These are phyloP conservation scores for Colletotrichum paranaense DNA, from an alignment of 2,329 filamentous ascomycete species.

Conservation along the genomic window DNA sequence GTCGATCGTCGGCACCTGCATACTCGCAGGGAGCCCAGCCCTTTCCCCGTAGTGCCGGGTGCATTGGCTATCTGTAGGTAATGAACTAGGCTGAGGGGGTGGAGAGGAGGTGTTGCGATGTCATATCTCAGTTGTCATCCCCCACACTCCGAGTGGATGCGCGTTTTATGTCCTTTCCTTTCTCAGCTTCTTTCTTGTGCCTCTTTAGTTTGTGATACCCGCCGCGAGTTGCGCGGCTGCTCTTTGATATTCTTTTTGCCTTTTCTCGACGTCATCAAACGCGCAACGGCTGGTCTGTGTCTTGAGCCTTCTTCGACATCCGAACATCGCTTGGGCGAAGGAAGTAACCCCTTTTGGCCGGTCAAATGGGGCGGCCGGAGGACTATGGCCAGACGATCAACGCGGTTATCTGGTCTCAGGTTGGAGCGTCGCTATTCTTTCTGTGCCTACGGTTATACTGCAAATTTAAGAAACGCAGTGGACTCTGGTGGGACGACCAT, in stretches of 20 bases:
- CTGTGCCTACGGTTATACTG: conserved; percentile 39
- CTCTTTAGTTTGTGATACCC: conserved; percentile 10
- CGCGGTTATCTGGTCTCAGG: conserved; percentile 37
- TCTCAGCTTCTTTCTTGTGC: not conserved
- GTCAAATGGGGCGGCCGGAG: conserved; percentile 28
- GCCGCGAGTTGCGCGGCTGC: not conserved
- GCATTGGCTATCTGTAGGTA: not conserved
- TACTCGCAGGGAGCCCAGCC: not conserved
- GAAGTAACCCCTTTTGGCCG: not conserved
- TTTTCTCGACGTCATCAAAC: not conserved
- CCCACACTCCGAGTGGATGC: conserved; percentile 6
- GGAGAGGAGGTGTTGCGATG: not conserved
- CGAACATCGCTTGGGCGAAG: not conserved
- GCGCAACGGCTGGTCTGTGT: conserved; percentile 23
- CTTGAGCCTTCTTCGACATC: not conserved
- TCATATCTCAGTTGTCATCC: conserved; percentile 21
- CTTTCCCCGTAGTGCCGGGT: not conserved
- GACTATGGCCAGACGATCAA: conserved; percentile 31
- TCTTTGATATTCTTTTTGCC: not conserved
- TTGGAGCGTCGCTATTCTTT: conserved; percentile 37
- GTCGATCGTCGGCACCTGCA: conserved; percentile 13
- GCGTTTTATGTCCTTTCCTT: not conserved
- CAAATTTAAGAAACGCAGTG: conserved; percentile 39
- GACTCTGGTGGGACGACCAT: conserved; percentile 44
- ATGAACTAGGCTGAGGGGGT: not conserved